Evolutionary conservation across 2,329 filamentous ascomycete species (phyloP).

Genomic region (Aureobasidium musti): DNA sequence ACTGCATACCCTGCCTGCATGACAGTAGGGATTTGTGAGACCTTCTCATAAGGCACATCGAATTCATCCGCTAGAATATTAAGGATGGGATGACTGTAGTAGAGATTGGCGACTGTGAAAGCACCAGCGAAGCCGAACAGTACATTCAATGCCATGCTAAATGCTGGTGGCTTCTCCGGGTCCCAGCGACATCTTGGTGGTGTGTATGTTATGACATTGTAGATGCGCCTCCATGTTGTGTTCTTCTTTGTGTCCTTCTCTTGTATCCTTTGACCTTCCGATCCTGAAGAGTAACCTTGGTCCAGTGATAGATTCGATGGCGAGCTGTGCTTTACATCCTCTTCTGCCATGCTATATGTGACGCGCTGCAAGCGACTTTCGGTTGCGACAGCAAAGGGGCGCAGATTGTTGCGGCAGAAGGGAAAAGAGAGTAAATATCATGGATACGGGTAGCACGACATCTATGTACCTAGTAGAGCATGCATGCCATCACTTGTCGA

Average conservation of each 20-base stretch:
- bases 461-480: constrained; percentile 7
- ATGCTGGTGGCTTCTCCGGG: constrained; percentile 64
- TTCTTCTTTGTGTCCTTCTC: constrained; percentile 26
- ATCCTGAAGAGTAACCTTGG: constrained; percentile 2
- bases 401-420: too few relatives aligned
- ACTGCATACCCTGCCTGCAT: constrained; percentile 78
- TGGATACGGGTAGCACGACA: constrained; percentile 16
- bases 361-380: neutral
- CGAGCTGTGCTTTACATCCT: constrained; percentile 12
- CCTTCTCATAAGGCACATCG: constrained; percentile 66
- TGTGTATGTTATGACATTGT: constrained; percentile 55
- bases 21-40: constrained; percentile 69
- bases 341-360: neutral
- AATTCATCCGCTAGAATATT: constrained; percentile 74
- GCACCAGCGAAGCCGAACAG: constrained; percentile 67
- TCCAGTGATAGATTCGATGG: constrained; percentile 22
- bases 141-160: constrained; percentile 68
- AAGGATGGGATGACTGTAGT: constrained; percentile 78
- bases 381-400: neutral
- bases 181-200: constrained; percentile 70
- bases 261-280: neutral
- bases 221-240: constrained; percentile 34
- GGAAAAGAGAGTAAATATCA: neutral
- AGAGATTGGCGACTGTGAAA: constrained; percentile 77
- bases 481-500: constrained; percentile 17